Base-by-base conservation (phyloP, 1,139 yeast species). In the Candida sanyaensis region DNA sequence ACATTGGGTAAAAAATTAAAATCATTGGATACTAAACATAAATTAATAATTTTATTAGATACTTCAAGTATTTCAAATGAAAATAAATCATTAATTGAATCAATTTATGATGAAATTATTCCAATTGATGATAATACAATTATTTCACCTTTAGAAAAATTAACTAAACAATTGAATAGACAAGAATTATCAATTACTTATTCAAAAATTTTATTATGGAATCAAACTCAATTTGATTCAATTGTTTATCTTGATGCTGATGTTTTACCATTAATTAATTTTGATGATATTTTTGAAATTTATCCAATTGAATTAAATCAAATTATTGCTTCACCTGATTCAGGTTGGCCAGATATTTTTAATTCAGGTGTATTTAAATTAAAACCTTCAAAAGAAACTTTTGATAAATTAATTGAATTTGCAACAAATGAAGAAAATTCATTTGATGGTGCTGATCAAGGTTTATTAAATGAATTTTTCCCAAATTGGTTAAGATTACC, bases 331-430 rank as follows among this genome's bases (percentile, higher is more conserved):
- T 55, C 65, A 30, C 69, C 71, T 6, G 73, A 68, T 47, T 60
- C 69, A 8, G 73, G 73, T n/a, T 67, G 73, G 71, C 73, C 73
- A 9, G 73, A 68, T 53, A 65, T 65, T 43, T 68, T 67, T 56
- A 68, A 68, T 51, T 62, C 68, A 9, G 72, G 72, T 3, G 65
- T 68, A 11, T 57, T 68, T 44, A 57, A 64, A n/a, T 54, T 66
- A 42, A 62, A 60, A 48, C 72, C 72, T 6, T 51, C 52, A 46
- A 41, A 45, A 9, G 42, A 41, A 3, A 60, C 61, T 10, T 65
- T 54, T 47, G 48, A 50, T 11, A 52, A 57, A 31, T 61, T 68
- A 50, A 42, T 57, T 24, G 55, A 50, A 8, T 58, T 54, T 34
- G 48, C 57, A 2, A 45, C 34, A 4, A 44, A 43, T n/a, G 55